phyloP scores from a whole-genome alignment of 352 stramenopile genomes.

The Phytophthora citrophthora region DNA sequence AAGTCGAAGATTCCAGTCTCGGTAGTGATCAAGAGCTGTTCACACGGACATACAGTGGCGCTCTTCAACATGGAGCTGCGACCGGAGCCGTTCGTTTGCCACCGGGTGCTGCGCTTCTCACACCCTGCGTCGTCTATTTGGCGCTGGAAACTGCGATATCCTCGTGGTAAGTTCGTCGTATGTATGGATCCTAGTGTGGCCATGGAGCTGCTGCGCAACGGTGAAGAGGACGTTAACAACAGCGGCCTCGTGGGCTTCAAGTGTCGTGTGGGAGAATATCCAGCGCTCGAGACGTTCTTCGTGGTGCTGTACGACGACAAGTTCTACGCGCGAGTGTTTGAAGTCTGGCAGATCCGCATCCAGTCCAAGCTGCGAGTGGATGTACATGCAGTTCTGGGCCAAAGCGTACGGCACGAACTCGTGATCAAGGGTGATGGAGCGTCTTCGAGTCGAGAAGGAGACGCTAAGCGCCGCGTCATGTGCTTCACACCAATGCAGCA shows the following conservation, averaged over 20 bases:
- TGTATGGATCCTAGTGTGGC: constrained; percentile 77
- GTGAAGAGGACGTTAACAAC: constrained; percentile 21
- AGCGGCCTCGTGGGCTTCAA: constrained; percentile 62
- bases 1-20: constrained; percentile 45
- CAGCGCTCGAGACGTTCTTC: constrained; percentile 90
- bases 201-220: constrained; percentile 43
- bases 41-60: constrained; percentile 90
- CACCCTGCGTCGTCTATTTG: constrained; percentile 63
- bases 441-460: constrained; percentile 17
- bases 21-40: constrained; percentile 86
- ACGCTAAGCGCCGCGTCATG: constrained; percentile 41
- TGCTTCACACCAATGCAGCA: constrained; percentile 63
- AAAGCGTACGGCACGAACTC: constrained; percentile 86
- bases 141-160: constrained; percentile 58
- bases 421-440: constrained; percentile 87
- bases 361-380: constrained; percentile 85
- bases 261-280: constrained; percentile 88
- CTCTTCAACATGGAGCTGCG: constrained; percentile 89
- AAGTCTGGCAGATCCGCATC: constrained; percentile 87
- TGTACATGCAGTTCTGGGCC: constrained; percentile 86
- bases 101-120: constrained; percentile 83
- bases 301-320: constrained; percentile 90
- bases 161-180: constrained; percentile 61
- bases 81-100: constrained; percentile 78
- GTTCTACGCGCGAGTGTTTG: constrained; percentile 78